phyloP scores from a whole-genome alignment of 345 rosid species.

The Diplotaxis tenuifolia region DNA sequence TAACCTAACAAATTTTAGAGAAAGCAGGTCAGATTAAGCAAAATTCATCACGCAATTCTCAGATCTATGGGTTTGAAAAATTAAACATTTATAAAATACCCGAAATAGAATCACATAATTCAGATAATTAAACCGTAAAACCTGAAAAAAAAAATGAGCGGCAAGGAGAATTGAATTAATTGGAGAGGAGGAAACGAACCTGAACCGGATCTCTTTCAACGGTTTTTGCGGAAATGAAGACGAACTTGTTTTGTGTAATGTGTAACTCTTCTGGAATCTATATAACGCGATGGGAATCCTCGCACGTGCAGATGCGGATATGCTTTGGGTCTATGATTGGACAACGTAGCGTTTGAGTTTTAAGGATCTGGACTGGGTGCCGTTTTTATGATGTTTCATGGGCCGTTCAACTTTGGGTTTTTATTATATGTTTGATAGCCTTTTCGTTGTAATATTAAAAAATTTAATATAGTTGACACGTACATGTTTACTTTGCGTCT shows the following conservation, averaged over 20 bases:
- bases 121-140: not conserved
- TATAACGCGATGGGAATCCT: slow-evolving; percentile 3
- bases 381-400: slow-evolving; percentile 17
- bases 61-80: slow-evolving; percentile 6
- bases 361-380: not conserved
- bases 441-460: not conserved
- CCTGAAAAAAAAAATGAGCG: slow-evolving; percentile 3
- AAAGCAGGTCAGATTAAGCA: slow-evolving; percentile 12
- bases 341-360: slow-evolving; percentile 19
- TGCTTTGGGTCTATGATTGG: not conserved
- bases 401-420: not conserved
- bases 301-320: slow-evolving; percentile 40
- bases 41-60: slow-evolving; percentile 1
- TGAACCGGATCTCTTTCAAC: not conserved
- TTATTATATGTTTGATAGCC: not conserved
- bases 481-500: not conserved
- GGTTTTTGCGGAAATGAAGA: slow-evolving; percentile 16
- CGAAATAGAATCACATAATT: not conserved
- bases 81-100: not conserved
- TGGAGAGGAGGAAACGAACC: slow-evolving; percentile 18
- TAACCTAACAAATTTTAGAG: not conserved
- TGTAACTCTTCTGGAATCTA: not conserved
- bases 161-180: slow-evolving; percentile 5
- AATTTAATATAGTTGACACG: not conserved
- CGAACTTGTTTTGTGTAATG: not conserved